Base-by-base conservation (phyloP, 768 basidiomycete genomes). In the Pilatotrama ljubarskyi region DNA sequence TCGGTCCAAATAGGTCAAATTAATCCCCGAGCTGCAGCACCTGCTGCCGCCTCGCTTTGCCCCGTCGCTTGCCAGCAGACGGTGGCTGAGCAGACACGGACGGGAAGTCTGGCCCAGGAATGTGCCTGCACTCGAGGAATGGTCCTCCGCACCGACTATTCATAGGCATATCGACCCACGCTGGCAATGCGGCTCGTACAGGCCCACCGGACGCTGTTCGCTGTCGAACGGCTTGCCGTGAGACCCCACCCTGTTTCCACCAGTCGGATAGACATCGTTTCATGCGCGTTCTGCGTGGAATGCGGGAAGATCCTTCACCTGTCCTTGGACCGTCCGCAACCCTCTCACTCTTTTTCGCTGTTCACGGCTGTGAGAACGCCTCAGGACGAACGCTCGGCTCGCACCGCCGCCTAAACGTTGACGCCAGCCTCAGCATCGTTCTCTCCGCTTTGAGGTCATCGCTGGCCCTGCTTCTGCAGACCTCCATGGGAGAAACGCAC, bases 321-420 rank as follows among this genome's bases (percentile, higher is more conserved):
- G 26, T 26, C 52, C 25, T n/a, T 32, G 25, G n/a, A 11, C 44
- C 38, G 29, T 38, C 40, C 55, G 29, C 47, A 41, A 49, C 25
- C 55, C 47, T 49, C 48, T 49, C 48, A 42, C 48, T 57, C 55
- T 49, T 26, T 50, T 57, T 47, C 46, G 26, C 26, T 9, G 37
- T 41, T 47, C 47, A 57, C 55, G 55, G 55, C 55, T 36, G 55
- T 57, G 55, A 35, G 55, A 57, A 29, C 24, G 47, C 2, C 2
- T 20, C 17, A 26, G 42, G 41, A 26, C 22, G 9, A 20, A 25
- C 47, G 55, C 38, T 57, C 48, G 55, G 55, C 55, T 49, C 37
- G 32, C 37, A 40, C 40, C 55, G 55, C 37, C 47, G 55, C 55
- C n/a, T 49, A 26, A 49, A 41, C 38, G 25, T 38, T 57, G 55